Conservation (phyloP, 768 basidiomycete genomes). For the Dictyophora rubrovolvata region DNA sequence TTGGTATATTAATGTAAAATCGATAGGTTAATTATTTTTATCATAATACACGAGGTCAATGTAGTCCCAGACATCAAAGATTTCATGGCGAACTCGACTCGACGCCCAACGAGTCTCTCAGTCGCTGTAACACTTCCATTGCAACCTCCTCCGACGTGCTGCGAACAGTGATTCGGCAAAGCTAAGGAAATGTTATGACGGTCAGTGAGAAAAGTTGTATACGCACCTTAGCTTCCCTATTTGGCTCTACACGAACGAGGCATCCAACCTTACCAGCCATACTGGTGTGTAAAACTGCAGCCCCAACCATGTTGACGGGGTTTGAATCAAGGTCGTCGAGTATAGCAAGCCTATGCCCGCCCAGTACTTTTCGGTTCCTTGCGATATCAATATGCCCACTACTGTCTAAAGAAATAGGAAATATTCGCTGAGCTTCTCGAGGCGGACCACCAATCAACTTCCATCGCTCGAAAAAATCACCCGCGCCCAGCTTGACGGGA, state of each 20-base stretch:
- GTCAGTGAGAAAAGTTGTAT: not conserved
- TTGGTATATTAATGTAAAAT: not conserved
- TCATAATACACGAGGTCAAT: slow-evolving; percentile 6
- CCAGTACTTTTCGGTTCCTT: slow-evolving; percentile 65
- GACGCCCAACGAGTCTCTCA: slow-evolving; percentile 30
- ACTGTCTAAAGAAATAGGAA: slow-evolving; percentile 62
- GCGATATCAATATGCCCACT: slow-evolving; percentile 65
- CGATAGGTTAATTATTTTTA: slow-evolving; percentile 5
- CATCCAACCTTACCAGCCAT: slow-evolving; percentile 91
- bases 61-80: not conserved
- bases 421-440: slow-evolving; percentile 81
- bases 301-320: slow-evolving; percentile 84
- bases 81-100: slow-evolving; percentile 1
- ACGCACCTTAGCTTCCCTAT: slow-evolving; percentile 82
- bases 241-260: slow-evolving; percentile 85
- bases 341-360: slow-evolving; percentile 67
- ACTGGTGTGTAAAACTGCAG: slow-evolving; percentile 95
- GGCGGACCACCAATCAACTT: slow-evolving; percentile 94
- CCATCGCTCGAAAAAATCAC: slow-evolving; percentile 97
- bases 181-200: slow-evolving; percentile 29
- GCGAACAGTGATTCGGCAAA: slow-evolving; percentile 87
- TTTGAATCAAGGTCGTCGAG: slow-evolving; percentile 88
- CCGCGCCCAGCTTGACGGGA: slow-evolving; percentile 70
- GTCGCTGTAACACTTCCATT: slow-evolving; percentile 47
- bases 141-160: slow-evolving; percentile 93